These are phyloP conservation scores for Blumeriella jaapii DNA, from an alignment of 2,329 filamentous ascomycete genomes.

Conservation along the genomic window DNA sequence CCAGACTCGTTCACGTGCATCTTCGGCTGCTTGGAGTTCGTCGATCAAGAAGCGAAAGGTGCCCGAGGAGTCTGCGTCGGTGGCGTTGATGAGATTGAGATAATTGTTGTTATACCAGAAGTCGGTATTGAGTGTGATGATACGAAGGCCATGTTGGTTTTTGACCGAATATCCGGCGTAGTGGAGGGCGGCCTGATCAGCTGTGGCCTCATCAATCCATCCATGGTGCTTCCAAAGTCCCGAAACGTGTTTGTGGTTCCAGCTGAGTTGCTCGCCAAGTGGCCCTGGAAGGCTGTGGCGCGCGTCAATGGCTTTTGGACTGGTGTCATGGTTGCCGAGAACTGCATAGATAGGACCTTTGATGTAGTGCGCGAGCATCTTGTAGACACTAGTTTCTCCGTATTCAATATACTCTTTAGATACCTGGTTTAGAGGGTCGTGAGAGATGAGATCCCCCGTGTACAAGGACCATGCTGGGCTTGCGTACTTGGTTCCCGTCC, in stretches of 20 bases:
- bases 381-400: conserved; percentile 39
- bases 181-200: conserved; percentile 37
- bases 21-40: conserved; percentile 41
- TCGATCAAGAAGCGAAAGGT: conserved; percentile 37
- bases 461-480: conserved; percentile 41
- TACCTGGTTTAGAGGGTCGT: conserved; percentile 39
- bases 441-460: conserved; percentile 44
- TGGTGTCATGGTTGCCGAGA: conserved; percentile 46
- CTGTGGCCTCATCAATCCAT: conserved; percentile 37
- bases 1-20: conserved; percentile 41
- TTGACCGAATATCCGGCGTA: conserved; percentile 45
- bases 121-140: conserved; percentile 42
- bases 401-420: conserved; percentile 42
- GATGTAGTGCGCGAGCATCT: conserved; percentile 44
- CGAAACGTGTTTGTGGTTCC: conserved; percentile 47
- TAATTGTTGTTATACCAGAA: conserved; percentile 36
- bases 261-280: conserved; percentile 42
- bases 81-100: conserved; percentile 40
- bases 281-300: conserved; percentile 41
- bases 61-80: conserved; percentile 38
- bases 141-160: conserved; percentile 39
- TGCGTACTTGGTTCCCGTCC: conserved; percentile 35
- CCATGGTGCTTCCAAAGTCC: conserved; percentile 43
- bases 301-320: conserved; percentile 40
- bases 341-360: conserved; percentile 43